These are phyloP conservation scores for Tricholoma sp. DNA, from an alignment of 768 basidiomycete genomes.

Conservation along the genomic window DNA sequence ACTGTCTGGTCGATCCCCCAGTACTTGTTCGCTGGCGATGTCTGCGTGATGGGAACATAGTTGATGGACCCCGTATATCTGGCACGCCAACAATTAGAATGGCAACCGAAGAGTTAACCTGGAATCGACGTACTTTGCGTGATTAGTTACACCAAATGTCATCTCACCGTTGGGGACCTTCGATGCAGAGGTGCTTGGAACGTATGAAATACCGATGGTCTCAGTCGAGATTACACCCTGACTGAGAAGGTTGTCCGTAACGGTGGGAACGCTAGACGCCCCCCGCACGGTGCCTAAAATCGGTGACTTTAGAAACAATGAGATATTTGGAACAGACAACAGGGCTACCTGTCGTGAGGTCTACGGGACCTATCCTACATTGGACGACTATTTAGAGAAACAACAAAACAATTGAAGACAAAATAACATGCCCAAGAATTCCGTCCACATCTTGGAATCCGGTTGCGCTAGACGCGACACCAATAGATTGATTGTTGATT, in stretches of 20 bases:
- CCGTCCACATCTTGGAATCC: conserved; percentile 55
- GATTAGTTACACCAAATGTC: conserved; percentile 39
- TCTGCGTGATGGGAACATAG: conserved; percentile 45
- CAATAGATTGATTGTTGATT: conserved; percentile 58
- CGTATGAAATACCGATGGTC: conserved; percentile 46
- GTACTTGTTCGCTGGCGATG: conserved; percentile 42
- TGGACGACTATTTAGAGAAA: background rate
- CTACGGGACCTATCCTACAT: conserved; percentile 53
- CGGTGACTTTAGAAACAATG: background rate
- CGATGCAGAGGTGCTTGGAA: conserved; percentile 33
- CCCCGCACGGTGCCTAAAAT: background rate
- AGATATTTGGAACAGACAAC: background rate
- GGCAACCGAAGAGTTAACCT: no score
- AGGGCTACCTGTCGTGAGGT: conserved; percentile 41
- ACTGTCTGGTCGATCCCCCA: conserved; percentile 62
- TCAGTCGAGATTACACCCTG: conserved; percentile 35
- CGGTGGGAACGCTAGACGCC: conserved; percentile 38
- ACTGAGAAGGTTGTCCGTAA: conserved; percentile 48
- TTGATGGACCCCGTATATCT: conserved; percentile 39
- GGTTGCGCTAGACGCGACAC: conserved; percentile 44
- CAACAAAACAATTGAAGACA: background rate
- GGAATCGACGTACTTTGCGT: conserved; percentile 9
- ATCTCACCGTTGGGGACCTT: conserved; percentile 44
- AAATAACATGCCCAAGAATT: conserved; percentile 49
- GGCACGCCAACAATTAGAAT: conserved; percentile 32